These are phyloP conservation scores for Kuraishia ogatae DNA, from an alignment of 805 yeast genomes.

Conservation along the genomic window DNA sequence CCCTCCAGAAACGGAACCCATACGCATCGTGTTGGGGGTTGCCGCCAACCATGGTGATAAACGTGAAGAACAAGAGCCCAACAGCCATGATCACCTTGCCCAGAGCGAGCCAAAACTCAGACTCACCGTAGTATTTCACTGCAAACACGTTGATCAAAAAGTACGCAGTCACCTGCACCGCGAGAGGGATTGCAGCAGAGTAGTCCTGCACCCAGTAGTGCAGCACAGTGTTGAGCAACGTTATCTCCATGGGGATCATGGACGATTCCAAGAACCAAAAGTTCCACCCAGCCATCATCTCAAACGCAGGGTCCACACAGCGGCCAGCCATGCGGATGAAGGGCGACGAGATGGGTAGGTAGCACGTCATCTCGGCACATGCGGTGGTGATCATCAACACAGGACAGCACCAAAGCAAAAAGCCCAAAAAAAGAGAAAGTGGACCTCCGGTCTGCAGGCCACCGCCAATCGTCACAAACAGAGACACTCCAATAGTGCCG, in stretches of 20 bases:
- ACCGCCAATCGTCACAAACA: constrained; percentile 27
- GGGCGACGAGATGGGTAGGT: constrained; percentile 27
- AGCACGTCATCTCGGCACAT: constrained; percentile 28
- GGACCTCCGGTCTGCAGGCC: constrained; percentile 28
- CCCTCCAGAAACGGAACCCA: constrained; percentile 38
- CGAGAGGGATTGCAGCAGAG: constrained; percentile 37
- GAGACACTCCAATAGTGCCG: constrained; percentile 30
- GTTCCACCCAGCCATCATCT: constrained; percentile 25
- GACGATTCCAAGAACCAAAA: constrained; percentile 34
- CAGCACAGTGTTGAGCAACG: constrained; percentile 42
- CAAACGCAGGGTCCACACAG: constrained; percentile 28
- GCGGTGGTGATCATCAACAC: constrained; percentile 25
- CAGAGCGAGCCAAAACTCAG: constrained; percentile 37
- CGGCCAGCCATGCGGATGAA: constrained; percentile 28
- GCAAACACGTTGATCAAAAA: constrained; percentile 35
- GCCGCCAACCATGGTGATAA: constrained; percentile 49
- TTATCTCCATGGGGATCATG: constrained; percentile 40
- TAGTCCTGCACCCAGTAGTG: constrained; percentile 44
- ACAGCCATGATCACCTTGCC: constrained; percentile 38
- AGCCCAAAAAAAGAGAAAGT: constrained; percentile 22
- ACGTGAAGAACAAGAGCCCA: constrained; percentile 40
- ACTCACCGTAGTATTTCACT: constrained; percentile 41
- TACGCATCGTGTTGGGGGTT: constrained; percentile 41
- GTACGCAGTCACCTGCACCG: constrained; percentile 32
- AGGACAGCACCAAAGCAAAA: constrained; percentile 22